phyloP scores from a whole-genome alignment of 306 rosid species.

The Aeschynomene evenia region DNA sequence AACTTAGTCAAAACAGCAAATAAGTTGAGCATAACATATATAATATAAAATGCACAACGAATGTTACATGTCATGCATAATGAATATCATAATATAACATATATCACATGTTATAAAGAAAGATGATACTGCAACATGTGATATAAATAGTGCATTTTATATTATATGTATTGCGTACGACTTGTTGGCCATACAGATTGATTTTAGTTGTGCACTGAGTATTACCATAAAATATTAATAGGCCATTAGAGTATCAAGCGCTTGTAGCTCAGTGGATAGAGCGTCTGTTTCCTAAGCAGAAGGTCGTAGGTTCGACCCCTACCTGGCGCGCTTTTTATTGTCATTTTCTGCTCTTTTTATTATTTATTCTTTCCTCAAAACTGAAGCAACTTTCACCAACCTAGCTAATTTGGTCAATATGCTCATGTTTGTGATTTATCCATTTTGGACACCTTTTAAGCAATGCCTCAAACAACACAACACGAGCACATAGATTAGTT shows the following conservation, averaged over 20 bases:
- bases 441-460: background rate
- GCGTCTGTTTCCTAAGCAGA: constrained; percentile 97
- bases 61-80: too few species aligned
- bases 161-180: too few species aligned
- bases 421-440: background rate
- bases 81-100: too few species aligned
- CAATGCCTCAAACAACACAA: background rate
- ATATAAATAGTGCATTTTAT: too few species aligned
- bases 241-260: constrained; percentile 45
- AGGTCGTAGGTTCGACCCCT: constrained; percentile 96
- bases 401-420: background rate
- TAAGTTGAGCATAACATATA: too few species aligned
- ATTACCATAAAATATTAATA: too few species aligned
- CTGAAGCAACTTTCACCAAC: background rate
- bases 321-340: constrained; percentile 53
- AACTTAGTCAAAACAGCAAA: too few species aligned
- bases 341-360: background rate
- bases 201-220: too few species aligned
- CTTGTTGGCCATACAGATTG: too few species aligned
- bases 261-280: constrained; percentile 96
- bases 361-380: background rate
- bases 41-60: too few species aligned
- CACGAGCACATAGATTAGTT: background rate
- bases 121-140: too few species aligned
- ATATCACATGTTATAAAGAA: too few species aligned